Evolutionary conservation across 164 flowering plant genomes (phyloP).

Genomic region (Taxillus chinensis): DNA sequence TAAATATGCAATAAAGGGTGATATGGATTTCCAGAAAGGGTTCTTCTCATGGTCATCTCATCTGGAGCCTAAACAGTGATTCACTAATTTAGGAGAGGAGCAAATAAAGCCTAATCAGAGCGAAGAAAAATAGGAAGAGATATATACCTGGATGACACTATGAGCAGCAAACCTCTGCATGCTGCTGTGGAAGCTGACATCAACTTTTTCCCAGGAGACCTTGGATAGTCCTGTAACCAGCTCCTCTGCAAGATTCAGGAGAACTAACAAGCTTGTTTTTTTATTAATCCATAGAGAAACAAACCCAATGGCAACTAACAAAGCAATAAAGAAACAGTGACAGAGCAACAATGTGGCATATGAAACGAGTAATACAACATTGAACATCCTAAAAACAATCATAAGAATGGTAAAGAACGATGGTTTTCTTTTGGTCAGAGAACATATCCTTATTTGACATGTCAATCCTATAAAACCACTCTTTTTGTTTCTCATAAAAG

Average conservation of each 20-base stretch:
- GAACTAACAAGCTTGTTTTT: conserved; percentile 4
- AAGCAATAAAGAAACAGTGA: neutral
- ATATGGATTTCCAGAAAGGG: neutral
- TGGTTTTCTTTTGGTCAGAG: neutral
- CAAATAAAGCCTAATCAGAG: neutral
- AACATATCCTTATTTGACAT: neutral
- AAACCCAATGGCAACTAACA: neutral
- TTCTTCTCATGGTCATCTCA: too few species aligned
- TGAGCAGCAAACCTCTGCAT: conserved; percentile 79
- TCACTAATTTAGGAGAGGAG: neutral
- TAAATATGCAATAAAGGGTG: too few species aligned
- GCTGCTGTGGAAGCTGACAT: conserved; percentile 85
- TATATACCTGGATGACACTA: conserved; percentile 80
- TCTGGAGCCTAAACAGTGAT: too few species aligned
- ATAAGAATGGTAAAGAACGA: too few species aligned
- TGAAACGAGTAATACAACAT: too few species aligned
- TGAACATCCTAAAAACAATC: too few species aligned
- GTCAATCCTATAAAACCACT: too few species aligned
- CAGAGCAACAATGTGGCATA: neutral
- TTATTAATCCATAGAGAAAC: neutral
- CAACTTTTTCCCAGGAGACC: conserved; percentile 91
- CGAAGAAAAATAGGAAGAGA: neutral
- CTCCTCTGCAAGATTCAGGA: conserved; percentile 41
- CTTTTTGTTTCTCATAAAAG: too few species aligned
- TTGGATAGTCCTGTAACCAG: conserved; percentile 64